Base-by-base conservation (phyloP, 345 rosid genomes). In the Lepidium aucheri region DNA sequence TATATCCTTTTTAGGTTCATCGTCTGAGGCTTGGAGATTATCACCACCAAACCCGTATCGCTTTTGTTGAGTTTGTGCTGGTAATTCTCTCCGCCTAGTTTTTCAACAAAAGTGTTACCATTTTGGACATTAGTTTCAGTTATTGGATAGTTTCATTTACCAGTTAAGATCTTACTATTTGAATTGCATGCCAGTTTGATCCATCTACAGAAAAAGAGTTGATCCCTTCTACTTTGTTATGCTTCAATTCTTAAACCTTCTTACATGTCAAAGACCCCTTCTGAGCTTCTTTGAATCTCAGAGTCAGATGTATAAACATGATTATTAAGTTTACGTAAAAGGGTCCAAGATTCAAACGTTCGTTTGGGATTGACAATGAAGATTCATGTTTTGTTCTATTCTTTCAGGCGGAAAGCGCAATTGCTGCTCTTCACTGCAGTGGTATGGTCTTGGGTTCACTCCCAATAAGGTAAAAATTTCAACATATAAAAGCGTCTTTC, bases 21-120 rank as follows among this genome's bases (percentile, higher is more conserved):
- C 91, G 96, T 69, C 74, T 94, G 82, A 88, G 99, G 93, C 86
- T 94, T 54, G 99, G 99, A 63, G 97, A 94, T 73, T 82, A 80
- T 70, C 90, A 86, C 69, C 96, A 90, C 77, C 85, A 89, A 67
- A 90, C 99, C 64, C 93, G 95, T 13, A 88, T 94, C 67, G 97
- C 96, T 63, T 94, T 94, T 79, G 95, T 94, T 51, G 99, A 94
- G 82, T 94, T 94, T 60, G 24, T 80, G 22, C 53, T 83, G 96
- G 99, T 94, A 74, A 67, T 6, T 26, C 33, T 49, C 24, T 42
- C 8, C 8, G 13, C 33, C 42, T 43, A 15, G 3, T 32, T 59
- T 58, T 51, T 3, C 6, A 7, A 9, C 13, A 64, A 32, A 30
- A 24, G 3, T 41, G 53, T 72, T 57, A 16, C 13, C 17, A 42